Conservation (phyloP, 331 rosid genomes). For the Pyrus hybrid region DNA sequence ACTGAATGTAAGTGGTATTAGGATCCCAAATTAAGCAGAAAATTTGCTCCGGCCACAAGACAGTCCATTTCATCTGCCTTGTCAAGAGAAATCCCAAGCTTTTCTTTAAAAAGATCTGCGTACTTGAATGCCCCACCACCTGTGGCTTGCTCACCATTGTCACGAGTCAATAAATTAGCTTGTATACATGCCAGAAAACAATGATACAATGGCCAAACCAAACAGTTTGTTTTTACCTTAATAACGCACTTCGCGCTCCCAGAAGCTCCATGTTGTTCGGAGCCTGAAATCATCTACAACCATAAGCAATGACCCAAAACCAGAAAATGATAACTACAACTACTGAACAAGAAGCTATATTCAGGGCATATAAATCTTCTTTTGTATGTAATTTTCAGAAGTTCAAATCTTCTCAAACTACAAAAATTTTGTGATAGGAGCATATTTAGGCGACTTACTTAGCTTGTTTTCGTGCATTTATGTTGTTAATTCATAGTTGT, state of each 20-base stretch:
- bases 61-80: no score
- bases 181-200: constrained; percentile 19
- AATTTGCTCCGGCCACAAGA: no score
- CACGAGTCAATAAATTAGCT: background rate
- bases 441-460: no score
- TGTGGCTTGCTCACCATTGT: constrained; percentile 33
- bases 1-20: no score
- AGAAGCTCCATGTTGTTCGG: constrained; percentile 37
- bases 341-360: no score
- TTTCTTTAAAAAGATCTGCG: no score
- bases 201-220: background rate
- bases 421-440: no score
- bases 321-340: background rate
- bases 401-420: background rate
- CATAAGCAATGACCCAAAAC: constrained; percentile 26
- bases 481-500: no score
- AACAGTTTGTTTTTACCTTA: constrained; percentile 42
- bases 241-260: constrained; percentile 31
- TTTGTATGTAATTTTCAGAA: background rate
- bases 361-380: background rate
- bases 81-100: no score
- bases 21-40: no score
- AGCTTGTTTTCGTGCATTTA: no score
- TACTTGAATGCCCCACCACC: no score
- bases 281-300: constrained; percentile 42